These are phyloP conservation scores for Scedosporium apiospermum DNA, from an alignment of 2,329 filamentous ascomycete genomes.

Conservation along the genomic window DNA sequence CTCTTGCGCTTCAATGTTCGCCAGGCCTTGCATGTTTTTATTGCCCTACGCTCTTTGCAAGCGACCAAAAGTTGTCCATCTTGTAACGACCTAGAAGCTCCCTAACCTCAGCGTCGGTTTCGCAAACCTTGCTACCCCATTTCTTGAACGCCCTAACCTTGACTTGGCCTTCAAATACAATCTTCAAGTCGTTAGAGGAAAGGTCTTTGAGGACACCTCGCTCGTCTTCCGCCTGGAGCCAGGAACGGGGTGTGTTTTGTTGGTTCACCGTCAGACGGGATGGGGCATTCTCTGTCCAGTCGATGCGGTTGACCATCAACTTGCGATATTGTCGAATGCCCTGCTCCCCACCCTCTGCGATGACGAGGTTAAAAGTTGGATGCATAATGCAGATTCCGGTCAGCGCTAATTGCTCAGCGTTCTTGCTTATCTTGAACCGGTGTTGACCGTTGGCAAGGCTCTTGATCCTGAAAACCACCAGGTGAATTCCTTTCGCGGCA, in stretches of 20 bases:
- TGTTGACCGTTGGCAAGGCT: constrained; percentile 89
- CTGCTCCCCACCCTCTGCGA: constrained; percentile 84
- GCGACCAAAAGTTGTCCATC: constrained; percentile 84
- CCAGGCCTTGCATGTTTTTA: background rate
- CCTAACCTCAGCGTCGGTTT: constrained; percentile 81
- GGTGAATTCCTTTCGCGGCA: constrained; percentile 72
- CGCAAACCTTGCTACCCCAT: constrained; percentile 85
- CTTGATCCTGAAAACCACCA: constrained; percentile 82
- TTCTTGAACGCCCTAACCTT: constrained; percentile 74
- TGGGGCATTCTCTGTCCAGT: constrained; percentile 84
- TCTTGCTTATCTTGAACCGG: constrained; percentile 84
- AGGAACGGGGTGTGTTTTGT: constrained; percentile 55
- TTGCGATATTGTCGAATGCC: constrained; percentile 81
- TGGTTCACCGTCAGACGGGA: constrained; percentile 54
- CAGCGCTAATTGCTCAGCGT: constrained; percentile 79
- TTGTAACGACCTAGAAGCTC: constrained; percentile 71
- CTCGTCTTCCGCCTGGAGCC: constrained; percentile 73
- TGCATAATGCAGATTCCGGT: constrained; percentile 90
- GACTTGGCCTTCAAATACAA: constrained; percentile 88
- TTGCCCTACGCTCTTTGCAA: constrained; percentile 2
- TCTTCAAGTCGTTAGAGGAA: constrained; percentile 66
- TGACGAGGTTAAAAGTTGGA: constrained; percentile 76
- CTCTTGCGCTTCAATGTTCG: background rate
- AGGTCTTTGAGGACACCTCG: constrained; percentile 72
- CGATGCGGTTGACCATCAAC: constrained; percentile 84